Evolutionary conservation across 1,139 yeast species (phyloP), one percentile per base, ranked within the genome.

Genomic region (Pichia sp.): DNA sequence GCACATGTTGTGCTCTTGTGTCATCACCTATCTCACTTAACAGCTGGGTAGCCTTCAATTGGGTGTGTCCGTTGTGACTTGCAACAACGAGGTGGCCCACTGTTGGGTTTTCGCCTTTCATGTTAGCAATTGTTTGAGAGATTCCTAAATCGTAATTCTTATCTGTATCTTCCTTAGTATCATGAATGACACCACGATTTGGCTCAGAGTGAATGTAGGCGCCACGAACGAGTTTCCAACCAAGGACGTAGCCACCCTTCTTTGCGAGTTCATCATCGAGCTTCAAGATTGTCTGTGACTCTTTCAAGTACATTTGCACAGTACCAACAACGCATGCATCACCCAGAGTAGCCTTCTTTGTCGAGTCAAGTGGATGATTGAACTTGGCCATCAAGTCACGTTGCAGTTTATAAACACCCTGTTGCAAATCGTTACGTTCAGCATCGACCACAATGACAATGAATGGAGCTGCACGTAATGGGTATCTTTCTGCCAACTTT

Each of bases 181-280:
- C 66, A 62, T 81, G 93, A 45, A 91, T 84, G 25, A 85, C 77
- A 37, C 58, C 47, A 53, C 96, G 71, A 47, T 81, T 67, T 29
- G 81, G 73, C 63, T 91, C 97, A 4, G 94, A 77, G 58, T 88
- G 96, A 45, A 88, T 76, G 64, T 91, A 91, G 7, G 98, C 98
- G 46, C 98, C 98, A 59, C 98, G 77, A n/a, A 91, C 98, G 39
- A 91, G 70, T 60, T 91, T 91, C 64, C 87, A 68, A 16, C 96
- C 97, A 44, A 87, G 63, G 54, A 83, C 73, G 60, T 87, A 88
- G 41, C 69, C 67, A 43, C 72, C 69, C 41, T 70, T 59, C 41
- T 62, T 52, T 12, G 97, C 96, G 42, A 77, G 65, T 44, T 67
- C 63, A 47, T 77, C 74, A 56, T 88, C 96, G 30, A 61, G 47